These are phyloP conservation scores for Karstenula rhodostoma DNA, from an alignment of 2,329 filamentous ascomycete species.

Conservation along the genomic window DNA sequence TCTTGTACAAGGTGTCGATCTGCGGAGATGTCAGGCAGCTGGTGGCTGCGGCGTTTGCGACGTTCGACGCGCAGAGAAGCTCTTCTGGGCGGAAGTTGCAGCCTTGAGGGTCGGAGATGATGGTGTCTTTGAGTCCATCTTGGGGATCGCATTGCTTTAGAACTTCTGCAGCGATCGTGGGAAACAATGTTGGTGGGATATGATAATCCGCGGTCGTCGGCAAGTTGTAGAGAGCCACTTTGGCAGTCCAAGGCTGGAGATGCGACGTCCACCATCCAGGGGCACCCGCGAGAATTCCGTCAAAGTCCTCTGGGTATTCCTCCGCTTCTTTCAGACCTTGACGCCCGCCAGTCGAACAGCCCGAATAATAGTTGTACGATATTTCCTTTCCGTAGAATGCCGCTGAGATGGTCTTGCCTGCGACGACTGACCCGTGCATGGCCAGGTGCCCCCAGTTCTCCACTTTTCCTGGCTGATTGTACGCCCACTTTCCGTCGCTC, in stretches of 20 bases:
- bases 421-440: constrained; percentile 58
- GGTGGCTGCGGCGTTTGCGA: constrained; percentile 40
- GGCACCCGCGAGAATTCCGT: constrained; percentile 64
- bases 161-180: constrained; percentile 53
- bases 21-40: constrained; percentile 56
- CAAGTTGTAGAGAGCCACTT: constrained; percentile 59
- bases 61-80: constrained; percentile 47
- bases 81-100: constrained; percentile 54
- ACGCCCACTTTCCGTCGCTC: constrained; percentile 48
- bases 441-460: constrained; percentile 51
- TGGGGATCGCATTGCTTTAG: constrained; percentile 61
- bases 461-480: constrained; percentile 46
- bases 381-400: constrained; percentile 58
- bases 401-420: constrained; percentile 58
- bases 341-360: constrained; percentile 67
- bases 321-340: constrained; percentile 65
- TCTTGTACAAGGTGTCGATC: constrained; percentile 51
- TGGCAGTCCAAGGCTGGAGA: constrained; percentile 56
- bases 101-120: constrained; percentile 55
- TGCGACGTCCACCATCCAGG: constrained; percentile 61
- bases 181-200: constrained; percentile 55
- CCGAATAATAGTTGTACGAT: constrained; percentile 62
- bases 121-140: constrained; percentile 58
- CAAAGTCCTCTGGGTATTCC: constrained; percentile 64
- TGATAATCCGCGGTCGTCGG: constrained; percentile 56